Base-by-base conservation (phyloP, 306 rosid genomes). In the Lithocarpus polystachyus region DNA sequence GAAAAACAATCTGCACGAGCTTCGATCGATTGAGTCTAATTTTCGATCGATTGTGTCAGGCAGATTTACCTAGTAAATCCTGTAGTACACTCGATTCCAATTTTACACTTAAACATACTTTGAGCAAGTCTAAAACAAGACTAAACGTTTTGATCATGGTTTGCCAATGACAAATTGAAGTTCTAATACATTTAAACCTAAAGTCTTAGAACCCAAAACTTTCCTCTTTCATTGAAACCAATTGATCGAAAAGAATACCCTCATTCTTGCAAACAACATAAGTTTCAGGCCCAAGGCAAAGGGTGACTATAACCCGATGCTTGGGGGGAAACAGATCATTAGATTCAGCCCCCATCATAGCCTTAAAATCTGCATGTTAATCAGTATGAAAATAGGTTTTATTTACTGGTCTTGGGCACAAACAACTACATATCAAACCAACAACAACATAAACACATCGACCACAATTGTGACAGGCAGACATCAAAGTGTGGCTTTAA, bases 201-300 rank as follows among this genome's bases (percentile, higher is more conserved):
- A n/a, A n/a, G n/a, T n/a, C n/a, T n/a, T n/a, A n/a, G n/a, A n/a
- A n/a, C n/a, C n/a, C n/a, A n/a, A n/a, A n/a, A n/a, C n/a, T n/a
- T 72, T 89, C 83, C 78, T 86, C 97, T 82, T 92, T 94, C 81
- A 86, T n/a, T 6, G 84, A 88, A 83, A 86, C 86, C 77, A 94
- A 79, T 81, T 92, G 92, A 86, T 91, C 89, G 0, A 97, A 94
- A 54, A 89, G 87, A 15, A 68, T 62, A 73, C 89, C 95, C 59
- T 80, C 71, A 71, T 61, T 73, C 55, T 86, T 82, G 31, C 64
- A 15, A 60, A 90, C 87, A 68, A 86, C 78, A 68, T 85, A 83
- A 33, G 89, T 85, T 82, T 92, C 95, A 68, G 89, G 23, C 33
- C 91, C 93, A 18, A 92, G 91, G 48, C 84, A 56, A 78, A 94